phyloP scores from a whole-genome alignment of 108 stramenopile genomes.

The Chaetoceros muelleri region DNA sequence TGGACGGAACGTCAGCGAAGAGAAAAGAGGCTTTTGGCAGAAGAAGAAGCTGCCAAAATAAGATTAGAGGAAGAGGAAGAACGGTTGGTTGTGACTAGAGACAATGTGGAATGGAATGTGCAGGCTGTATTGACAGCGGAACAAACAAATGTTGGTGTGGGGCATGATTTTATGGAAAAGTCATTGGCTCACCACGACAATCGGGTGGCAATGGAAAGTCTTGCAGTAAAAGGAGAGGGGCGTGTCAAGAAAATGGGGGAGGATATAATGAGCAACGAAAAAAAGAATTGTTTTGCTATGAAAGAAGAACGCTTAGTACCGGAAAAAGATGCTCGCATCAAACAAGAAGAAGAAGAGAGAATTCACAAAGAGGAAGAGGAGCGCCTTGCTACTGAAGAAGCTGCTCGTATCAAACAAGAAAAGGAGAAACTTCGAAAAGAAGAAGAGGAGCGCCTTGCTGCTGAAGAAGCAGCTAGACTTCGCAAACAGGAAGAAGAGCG shows the following conservation, averaged over 20 bases:
- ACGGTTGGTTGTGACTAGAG: no score
- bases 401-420: neutral
- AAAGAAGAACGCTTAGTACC: neutral
- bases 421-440: neutral
- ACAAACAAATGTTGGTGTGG: no score
- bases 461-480: neutral
- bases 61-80: neutral
- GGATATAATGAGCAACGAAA: no score
- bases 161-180: no score
- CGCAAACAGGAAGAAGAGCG: neutral
- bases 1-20: neutral
- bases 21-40: neutral
- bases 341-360: neutral
- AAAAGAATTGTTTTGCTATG: neutral
- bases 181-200: no score
- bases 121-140: no score
- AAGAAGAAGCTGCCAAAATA: neutral
- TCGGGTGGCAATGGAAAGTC: no score
- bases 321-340: neutral
- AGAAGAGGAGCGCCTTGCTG: neutral
- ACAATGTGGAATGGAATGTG: no score
- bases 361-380: no score
- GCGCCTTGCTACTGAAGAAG: neutral
- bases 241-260: neutral
- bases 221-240: neutral